A percentile compares a stretch with the other conserved stretches of the same genome.
These are phyloP conservation scores for Tuber borchii DNA, from an alignment of 495 filamentous ascomycete genomes.

Conservation along the genomic window DNA sequence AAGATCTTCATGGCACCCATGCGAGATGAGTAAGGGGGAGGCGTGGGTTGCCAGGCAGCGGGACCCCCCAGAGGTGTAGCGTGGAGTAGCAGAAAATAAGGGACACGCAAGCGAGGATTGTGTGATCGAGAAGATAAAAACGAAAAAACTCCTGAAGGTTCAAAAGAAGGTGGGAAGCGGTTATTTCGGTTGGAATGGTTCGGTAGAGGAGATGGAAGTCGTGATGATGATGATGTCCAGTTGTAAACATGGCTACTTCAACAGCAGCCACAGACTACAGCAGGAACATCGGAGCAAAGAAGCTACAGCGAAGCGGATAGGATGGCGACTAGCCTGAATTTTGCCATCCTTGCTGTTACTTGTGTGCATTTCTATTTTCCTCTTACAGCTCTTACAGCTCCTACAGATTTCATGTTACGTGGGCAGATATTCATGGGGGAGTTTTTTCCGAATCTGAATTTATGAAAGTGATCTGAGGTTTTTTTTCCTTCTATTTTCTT, in stretches of 20 bases:
- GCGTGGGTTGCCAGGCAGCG: background rate
- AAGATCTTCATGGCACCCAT: slow-evolving; percentile 15
- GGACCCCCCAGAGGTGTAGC: background rate
- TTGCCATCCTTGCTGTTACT: background rate
- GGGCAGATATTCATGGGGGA: background rate
- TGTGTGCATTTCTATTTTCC: background rate
- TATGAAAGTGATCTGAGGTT: background rate
- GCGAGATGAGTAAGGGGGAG: background rate
- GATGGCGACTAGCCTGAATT: background rate
- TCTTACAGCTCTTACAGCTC: slow-evolving; percentile 3
- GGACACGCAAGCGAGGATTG: background rate
- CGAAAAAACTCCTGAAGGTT: background rate
- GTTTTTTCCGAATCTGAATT: background rate
- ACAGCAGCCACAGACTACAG: background rate
- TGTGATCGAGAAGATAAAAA: background rate
- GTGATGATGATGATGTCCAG: slow-evolving; percentile 3
- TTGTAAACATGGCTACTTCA: background rate
- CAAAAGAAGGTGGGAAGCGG: background rate
- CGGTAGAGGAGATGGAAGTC: background rate
- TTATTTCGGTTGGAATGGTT: background rate
- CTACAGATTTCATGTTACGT: background rate
- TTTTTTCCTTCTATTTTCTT: background rate
- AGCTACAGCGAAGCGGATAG: background rate
- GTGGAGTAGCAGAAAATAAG: background rate
- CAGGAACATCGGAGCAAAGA: background rate